These are phyloP conservation scores for Rubia yunnanensis DNA, from an alignment of 257 asterid genomes.

Conservation along the genomic window DNA sequence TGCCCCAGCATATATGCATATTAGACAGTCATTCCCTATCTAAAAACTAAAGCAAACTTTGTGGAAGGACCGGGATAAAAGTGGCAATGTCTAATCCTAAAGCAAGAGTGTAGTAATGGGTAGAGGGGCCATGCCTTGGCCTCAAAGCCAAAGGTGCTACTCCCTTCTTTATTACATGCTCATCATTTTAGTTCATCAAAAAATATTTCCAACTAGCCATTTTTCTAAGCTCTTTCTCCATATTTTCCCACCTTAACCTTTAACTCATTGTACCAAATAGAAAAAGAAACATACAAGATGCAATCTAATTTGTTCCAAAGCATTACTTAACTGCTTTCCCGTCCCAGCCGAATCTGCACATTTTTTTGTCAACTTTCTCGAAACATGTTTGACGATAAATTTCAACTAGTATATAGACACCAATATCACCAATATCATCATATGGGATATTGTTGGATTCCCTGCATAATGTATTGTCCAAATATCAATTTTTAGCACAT, in stretches of 20 bases:
- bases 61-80: constrained; percentile 20
- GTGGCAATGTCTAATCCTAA: constrained; percentile 22
- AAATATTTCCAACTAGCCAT: neutral
- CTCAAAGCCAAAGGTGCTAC: constrained; percentile 26
- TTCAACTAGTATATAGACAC: too few species aligned
- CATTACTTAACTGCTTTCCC: neutral
- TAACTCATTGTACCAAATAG: neutral
- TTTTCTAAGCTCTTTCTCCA: constrained; percentile 15
- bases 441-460: too few species aligned
- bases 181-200: constrained; percentile 20
- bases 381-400: too few species aligned
- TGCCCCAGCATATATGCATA: neutral
- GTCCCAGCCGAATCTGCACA: too few species aligned
- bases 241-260: neutral
- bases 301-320: neutral
- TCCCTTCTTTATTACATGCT: constrained; percentile 31
- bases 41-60: constrained; percentile 1
- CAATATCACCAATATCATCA: too few species aligned
- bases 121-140: constrained; percentile 30
- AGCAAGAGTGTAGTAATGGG: constrained; percentile 32
- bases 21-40: neutral
- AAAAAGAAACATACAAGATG: too few species aligned
- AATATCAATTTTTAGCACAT: too few species aligned
- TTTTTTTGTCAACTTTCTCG: too few species aligned
- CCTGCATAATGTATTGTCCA: too few species aligned